Percentiles rank a stretch among this genome's conserved stretches.
Evolutionary conservation across 2,329 filamentous ascomycete genomes (phyloP).

Genomic region (Emydomyces testavorans): DNA sequence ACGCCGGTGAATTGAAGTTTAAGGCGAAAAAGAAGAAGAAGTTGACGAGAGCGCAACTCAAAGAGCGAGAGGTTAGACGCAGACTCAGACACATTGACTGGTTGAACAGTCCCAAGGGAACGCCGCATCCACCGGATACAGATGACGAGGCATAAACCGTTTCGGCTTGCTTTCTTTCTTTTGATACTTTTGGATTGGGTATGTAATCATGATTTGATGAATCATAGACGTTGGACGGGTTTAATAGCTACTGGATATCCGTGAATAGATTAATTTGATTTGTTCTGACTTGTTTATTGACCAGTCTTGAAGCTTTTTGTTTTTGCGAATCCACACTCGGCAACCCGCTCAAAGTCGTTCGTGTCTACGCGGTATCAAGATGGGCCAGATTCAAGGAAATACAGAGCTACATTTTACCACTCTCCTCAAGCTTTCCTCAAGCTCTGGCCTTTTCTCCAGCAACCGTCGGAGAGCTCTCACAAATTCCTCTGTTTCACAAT

Average conservation of each 20-base stretch:
- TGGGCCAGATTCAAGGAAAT: not conserved
- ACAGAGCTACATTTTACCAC: slow-evolving; percentile 3
- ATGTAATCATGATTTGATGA: no score
- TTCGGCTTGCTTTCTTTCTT: not conserved
- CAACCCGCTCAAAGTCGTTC: no score
- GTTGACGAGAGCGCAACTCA: slow-evolving; percentile 90
- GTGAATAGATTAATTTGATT: no score
- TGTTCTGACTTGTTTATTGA: no score
- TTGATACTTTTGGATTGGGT: not conserved
- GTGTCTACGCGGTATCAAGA: no score
- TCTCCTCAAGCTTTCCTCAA: not conserved
- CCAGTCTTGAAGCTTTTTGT: no score
- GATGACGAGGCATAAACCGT: slow-evolving; percentile 52
- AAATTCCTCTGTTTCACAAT: not conserved
- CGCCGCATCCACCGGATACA: slow-evolving; percentile 62
- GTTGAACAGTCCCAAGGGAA: slow-evolving; percentile 78
- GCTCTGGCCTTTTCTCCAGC: slow-evolving; percentile 2
- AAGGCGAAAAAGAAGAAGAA: slow-evolving; percentile 89
- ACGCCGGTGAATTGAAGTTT: slow-evolving; percentile 74
- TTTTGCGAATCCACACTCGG: no score
- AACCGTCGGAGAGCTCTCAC: not conserved
- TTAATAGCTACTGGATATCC: no score
- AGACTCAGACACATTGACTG: slow-evolving; percentile 70
- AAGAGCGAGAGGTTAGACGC: slow-evolving; percentile 80
- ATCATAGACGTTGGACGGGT: no score